phyloP scores from a whole-genome alignment of 345 rosid genomes.

The Rhodamnia argentea region DNA sequence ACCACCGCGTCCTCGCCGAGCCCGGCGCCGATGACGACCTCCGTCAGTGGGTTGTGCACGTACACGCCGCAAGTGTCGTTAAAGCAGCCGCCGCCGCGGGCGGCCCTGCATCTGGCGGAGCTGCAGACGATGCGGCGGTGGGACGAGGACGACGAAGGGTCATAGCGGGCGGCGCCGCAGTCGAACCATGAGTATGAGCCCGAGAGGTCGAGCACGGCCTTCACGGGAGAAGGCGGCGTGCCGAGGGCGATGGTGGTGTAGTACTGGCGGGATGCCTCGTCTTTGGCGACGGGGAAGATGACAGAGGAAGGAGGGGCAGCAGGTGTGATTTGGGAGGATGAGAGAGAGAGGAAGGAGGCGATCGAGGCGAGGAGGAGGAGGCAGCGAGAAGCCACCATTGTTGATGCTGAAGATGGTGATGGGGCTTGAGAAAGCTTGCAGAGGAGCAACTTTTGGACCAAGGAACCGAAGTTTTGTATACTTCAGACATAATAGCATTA shows the following conservation, averaged over 20 bases:
- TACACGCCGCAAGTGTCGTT: constrained; percentile 20
- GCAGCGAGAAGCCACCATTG: neutral
- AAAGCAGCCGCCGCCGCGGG: constrained; percentile 21
- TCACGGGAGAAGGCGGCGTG: constrained; percentile 2
- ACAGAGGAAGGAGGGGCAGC: constrained; percentile 5
- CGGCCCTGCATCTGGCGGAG: constrained; percentile 17
- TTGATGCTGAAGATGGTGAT: neutral
- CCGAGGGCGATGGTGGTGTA: constrained; percentile 25
- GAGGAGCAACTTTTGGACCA: neutral
- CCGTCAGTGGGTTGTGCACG: constrained; percentile 12
- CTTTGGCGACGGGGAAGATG: constrained; percentile 29
- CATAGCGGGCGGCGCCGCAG: constrained; percentile 17
- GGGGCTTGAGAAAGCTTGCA: neutral
- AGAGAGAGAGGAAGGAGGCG: neutral
- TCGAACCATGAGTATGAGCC: constrained; percentile 28
- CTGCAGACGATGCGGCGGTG: constrained; percentile 18
- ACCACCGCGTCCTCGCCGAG: constrained; percentile 13
- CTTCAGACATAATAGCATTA: neutral
- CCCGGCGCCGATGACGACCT: neutral
- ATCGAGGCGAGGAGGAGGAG: neutral
- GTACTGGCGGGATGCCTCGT: constrained; percentile 27
- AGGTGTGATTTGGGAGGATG: neutral
- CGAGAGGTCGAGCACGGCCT: constrained; percentile 24
- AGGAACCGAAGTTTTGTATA: neutral
- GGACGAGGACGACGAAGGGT: constrained; percentile 11